These are phyloP conservation scores for Murraya paniculata DNA, from an alignment of 345 rosid genomes.

Conservation along the genomic window DNA sequence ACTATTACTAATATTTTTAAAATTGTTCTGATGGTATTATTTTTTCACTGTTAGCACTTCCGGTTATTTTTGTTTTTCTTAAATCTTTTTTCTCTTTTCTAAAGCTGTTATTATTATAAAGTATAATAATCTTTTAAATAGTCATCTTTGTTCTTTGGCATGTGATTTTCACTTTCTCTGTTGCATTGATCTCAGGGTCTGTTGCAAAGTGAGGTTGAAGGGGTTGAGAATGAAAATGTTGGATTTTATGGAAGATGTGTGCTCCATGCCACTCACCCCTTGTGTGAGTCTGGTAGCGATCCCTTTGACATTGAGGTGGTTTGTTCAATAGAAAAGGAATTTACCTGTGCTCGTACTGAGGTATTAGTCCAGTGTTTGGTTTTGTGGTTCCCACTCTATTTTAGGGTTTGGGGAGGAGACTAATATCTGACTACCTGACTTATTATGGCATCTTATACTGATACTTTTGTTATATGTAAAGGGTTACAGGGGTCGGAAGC, in stretches of 20 bases:
- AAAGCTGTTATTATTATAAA: neutral
- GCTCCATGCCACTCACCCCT: constrained; percentile 28
- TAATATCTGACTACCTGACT: neutral
- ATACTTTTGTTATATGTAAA: constrained; percentile 13
- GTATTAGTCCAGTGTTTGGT: constrained; percentile 22
- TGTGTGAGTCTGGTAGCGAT: constrained; percentile 23
- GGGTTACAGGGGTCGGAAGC: constrained; percentile 55
- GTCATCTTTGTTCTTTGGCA: neutral
- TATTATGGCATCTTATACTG: neutral
- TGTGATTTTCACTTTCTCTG: neutral
- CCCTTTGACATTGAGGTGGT: constrained; percentile 16
- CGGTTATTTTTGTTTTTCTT: neutral
- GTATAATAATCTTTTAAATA: neutral
- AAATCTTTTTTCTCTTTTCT: neutral
- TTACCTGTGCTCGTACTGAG: constrained; percentile 54
- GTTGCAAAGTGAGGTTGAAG: constrained; percentile 55
- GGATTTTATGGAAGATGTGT: constrained; percentile 51
- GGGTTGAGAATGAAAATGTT: constrained; percentile 38
- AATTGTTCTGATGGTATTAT: neutral
- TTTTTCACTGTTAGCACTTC: neutral
- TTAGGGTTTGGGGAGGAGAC: neutral
- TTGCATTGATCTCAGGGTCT: constrained; percentile 32
- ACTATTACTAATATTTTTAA: neutral
- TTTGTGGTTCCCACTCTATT: neutral
- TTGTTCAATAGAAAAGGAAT: constrained; percentile 22